phyloP scores from a whole-genome alignment of 2,329 filamentous ascomycete species.

The Neurospora sp. region DNA sequence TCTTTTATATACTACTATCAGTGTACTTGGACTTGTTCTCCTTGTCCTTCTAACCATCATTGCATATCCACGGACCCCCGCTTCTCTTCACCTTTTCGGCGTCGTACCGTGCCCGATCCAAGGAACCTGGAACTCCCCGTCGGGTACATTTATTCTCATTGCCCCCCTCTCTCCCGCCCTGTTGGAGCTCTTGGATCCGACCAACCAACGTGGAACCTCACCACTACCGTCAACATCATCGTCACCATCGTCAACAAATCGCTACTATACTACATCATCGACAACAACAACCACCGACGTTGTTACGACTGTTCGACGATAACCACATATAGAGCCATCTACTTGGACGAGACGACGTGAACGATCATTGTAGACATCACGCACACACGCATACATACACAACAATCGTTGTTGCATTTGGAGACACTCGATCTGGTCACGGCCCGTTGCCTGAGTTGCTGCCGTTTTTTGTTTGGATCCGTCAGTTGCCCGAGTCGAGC shows the following conservation, averaged over 20 bases:
- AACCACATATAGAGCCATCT: background rate
- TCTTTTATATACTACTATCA: background rate
- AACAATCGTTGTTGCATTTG: background rate
- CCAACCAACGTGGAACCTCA: background rate
- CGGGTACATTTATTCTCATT: background rate
- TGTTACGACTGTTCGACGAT: background rate
- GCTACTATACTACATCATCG: background rate
- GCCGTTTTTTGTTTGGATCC: background rate
- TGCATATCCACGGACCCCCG: background rate
- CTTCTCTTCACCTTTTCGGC: background rate
- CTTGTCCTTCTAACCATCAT: background rate
- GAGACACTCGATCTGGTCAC: background rate
- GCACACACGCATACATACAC: background rate
- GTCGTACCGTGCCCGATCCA: background rate
- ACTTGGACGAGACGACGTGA: background rate
- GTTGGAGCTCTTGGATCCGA: background rate
- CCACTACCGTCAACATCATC: background rate
- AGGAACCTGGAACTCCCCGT: background rate
- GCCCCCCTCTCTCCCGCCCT: background rate
- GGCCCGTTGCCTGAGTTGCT: background rate
- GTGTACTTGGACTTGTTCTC: background rate
- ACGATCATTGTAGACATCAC: background rate
- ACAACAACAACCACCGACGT: background rate
- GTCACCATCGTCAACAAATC: background rate
- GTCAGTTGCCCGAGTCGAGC: background rate